phyloP scores from a whole-genome alignment of 2,329 filamentous ascomycete species.

The Diplodia seriata region DNA sequence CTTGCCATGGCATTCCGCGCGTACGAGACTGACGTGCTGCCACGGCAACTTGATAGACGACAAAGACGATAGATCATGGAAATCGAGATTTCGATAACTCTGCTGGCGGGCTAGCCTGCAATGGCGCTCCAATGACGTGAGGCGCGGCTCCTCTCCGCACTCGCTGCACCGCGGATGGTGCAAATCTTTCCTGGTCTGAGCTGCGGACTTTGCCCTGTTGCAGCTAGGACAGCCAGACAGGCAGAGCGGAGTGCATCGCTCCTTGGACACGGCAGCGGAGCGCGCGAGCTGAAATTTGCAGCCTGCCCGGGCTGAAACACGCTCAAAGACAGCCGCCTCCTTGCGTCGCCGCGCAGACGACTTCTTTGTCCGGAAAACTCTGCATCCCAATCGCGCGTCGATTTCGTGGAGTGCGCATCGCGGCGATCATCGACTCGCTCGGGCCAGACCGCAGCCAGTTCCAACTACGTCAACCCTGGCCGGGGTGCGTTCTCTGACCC shows the following conservation, averaged over 20 bases:
- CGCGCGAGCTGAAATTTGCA: background rate
- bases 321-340: constrained; percentile 9
- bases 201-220: background rate
- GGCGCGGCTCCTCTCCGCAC: background rate
- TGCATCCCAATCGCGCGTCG: background rate
- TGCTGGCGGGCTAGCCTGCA: background rate
- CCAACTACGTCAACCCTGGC: constrained; percentile 30
- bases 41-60: background rate
- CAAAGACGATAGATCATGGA: background rate
- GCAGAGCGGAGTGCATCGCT: constrained; percentile 1
- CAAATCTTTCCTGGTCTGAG: constrained; percentile 20
- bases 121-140: constrained; percentile 15
- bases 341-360: background rate
- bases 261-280: constrained; percentile 13
- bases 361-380: constrained; percentile 24
- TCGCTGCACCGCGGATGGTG: constrained; percentile 9
- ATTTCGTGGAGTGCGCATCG: constrained; percentile 14
- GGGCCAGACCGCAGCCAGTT: constrained; percentile 14
- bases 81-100: constrained; percentile 1
- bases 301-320: constrained; percentile 16
- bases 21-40: background rate
- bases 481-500: constrained; percentile 24
- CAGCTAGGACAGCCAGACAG: constrained; percentile 7
- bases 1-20: background rate
- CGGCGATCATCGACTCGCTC: constrained; percentile 22